phyloP scores from a whole-genome alignment of 768 basidiomycete species.

The Boletales sp. region DNA sequence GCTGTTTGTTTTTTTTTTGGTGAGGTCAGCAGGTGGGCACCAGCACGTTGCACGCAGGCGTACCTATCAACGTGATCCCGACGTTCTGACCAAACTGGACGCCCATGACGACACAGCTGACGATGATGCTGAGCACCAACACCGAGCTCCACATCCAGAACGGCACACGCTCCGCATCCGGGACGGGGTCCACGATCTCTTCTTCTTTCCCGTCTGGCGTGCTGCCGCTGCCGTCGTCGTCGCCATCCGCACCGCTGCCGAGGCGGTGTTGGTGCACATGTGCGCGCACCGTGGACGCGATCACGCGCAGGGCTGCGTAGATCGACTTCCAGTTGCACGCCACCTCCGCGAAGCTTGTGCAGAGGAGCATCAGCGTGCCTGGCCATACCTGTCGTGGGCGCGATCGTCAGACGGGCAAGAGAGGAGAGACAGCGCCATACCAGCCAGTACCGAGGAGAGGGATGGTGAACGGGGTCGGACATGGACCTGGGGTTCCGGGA shows the following conservation, averaged over 20 bases:
- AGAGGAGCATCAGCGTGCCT: conserved; percentile 48
- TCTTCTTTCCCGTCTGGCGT: conserved; percentile 7
- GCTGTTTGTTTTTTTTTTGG: conserved; percentile 15
- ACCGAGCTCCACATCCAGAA: conserved; percentile 52
- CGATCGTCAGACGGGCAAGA: too few species aligned
- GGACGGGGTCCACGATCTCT: conserved; percentile 51
- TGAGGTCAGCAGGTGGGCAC: neutral
- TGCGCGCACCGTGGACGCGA: too few species aligned
- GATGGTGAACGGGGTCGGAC: conserved; percentile 38
- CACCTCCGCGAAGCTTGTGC: conserved; percentile 36
- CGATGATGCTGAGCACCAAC: conserved; percentile 43
- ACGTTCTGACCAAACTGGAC: conserved; percentile 56
- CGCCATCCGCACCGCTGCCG: too few species aligned
- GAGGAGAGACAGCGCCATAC: neutral
- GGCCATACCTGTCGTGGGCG: conserved; percentile 25
- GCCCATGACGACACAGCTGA: conserved; percentile 51
- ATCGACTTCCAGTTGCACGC: conserved; percentile 23
- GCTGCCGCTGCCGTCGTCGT: too few species aligned
- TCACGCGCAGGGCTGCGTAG: neutral
- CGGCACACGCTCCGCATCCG: conserved; percentile 53
- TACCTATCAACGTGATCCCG: conserved; percentile 23
- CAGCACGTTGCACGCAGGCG: neutral
- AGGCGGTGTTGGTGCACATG: too few species aligned
- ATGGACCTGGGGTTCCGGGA: conserved; percentile 32
- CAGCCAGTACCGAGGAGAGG: conserved; percentile 60